Conservation (phyloP, 805 yeast species). For the Wickerhamomyces strasburgensis region DNA sequence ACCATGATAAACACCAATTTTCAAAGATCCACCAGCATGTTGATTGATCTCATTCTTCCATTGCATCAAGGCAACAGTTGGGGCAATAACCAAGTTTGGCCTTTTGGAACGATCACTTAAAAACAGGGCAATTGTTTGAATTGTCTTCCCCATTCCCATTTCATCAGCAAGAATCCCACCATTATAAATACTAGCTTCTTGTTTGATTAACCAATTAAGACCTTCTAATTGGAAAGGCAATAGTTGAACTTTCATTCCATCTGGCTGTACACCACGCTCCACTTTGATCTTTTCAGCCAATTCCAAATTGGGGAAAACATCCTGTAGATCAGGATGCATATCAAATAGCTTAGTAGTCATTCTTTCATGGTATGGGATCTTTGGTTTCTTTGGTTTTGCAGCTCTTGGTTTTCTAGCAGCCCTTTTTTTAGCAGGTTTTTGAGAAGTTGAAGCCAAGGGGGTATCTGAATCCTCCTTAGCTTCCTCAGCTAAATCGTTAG, state of each 20-base stretch:
- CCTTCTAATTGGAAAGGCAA: constrained; percentile 95
- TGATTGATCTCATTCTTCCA: constrained; percentile 91
- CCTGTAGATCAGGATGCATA: constrained; percentile 72
- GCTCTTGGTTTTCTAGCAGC: constrained; percentile 16
- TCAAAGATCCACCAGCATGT: constrained; percentile 70
- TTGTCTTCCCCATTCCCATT: constrained; percentile 99
- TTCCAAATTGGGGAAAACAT: constrained; percentile 64
- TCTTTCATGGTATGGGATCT: constrained; percentile 63
- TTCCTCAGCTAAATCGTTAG: constrained; percentile 13
- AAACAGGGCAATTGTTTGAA: constrained; percentile 87
- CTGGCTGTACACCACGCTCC: constrained; percentile 67
- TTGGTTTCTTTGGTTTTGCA: constrained; percentile 37
- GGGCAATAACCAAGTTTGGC: constrained; percentile 91
- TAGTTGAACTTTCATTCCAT: constrained; percentile 63
- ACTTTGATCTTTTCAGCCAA: constrained; percentile 42
- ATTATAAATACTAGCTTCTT: constrained; percentile 69
- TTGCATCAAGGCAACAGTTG: constrained; percentile 97
- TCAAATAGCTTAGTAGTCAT: constrained; percentile 64
- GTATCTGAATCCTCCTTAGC: constrained; percentile 20
- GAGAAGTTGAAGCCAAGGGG: constrained; percentile 24
- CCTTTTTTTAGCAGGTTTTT: constrained; percentile 16
- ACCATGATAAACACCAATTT: constrained; percentile 78
- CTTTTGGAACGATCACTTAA: constrained; percentile 59
- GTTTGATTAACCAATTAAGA: constrained; percentile 78
- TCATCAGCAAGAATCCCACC: constrained; percentile 98